These are phyloP conservation scores for Calocybe indica DNA, from an alignment of 768 basidiomycete genomes.

Conservation along the genomic window DNA sequence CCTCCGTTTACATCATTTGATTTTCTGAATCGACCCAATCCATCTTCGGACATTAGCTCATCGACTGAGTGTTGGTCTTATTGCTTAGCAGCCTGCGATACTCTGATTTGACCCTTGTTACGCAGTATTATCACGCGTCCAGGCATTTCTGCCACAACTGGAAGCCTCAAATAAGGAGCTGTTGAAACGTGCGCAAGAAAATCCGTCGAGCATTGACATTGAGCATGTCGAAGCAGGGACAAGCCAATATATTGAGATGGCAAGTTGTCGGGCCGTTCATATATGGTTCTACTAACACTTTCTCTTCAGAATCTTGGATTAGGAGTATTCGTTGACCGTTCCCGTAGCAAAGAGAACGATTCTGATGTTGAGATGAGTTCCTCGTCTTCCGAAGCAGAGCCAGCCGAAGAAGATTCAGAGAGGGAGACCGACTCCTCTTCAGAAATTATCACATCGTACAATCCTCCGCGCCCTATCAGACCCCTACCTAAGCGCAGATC, in stretches of 20 bases:
- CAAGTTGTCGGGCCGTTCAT: conserved; percentile 15
- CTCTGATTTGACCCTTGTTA: background rate
- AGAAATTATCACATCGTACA: conserved; percentile 35
- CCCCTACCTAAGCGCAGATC: conserved; percentile 38
- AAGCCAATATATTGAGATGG: conserved; percentile 63
- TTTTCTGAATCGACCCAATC: too few species aligned
- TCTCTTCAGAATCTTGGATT: conserved; percentile 52
- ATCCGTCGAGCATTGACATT: conserved; percentile 62
- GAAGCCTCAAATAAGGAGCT: conserved; percentile 59
- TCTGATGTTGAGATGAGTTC: conserved; percentile 25
- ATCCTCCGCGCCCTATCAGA: conserved; percentile 35
- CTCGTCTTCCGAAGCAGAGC: conserved; percentile 15
- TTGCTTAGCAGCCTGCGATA: too few species aligned
- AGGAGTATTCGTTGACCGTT: conserved; percentile 48
- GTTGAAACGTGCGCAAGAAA: conserved; percentile 32
- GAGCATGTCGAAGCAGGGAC: conserved; percentile 50
- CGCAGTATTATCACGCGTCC: conserved; percentile 59
- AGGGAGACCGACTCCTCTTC: conserved; percentile 19
- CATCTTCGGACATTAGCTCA: too few species aligned
- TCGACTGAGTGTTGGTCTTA: too few species aligned
- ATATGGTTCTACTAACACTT: conserved; percentile 1
- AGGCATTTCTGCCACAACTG: conserved; percentile 62
- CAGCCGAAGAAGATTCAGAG: conserved; percentile 17
- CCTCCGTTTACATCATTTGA: too few species aligned
- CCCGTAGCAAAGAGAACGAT: conserved; percentile 8